phyloP scores from a whole-genome alignment of 495 filamentous ascomycete genomes.

The Aspergillus incahuasiensis region DNA sequence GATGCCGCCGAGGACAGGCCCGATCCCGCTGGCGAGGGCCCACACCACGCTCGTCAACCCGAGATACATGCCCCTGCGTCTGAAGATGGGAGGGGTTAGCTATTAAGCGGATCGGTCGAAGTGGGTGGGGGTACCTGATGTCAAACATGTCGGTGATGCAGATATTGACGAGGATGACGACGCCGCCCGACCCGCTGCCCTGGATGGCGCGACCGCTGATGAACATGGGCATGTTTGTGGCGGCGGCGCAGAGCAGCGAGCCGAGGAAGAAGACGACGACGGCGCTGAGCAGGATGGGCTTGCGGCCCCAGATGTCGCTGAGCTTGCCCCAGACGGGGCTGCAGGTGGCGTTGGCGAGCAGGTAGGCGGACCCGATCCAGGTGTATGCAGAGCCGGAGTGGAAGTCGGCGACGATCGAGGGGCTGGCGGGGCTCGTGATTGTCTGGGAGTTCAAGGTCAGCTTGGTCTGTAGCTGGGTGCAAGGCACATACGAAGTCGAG shows the following conservation, averaged over 20 bases:
- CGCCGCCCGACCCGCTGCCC: slow-evolving; percentile 73
- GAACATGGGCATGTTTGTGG: slow-evolving; percentile 62
- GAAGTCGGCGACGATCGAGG: neutral
- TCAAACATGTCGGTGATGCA: slow-evolving; percentile 67
- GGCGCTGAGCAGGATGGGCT: slow-evolving; percentile 66
- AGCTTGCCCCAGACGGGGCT: slow-evolving; percentile 64
- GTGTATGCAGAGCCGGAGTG: slow-evolving; percentile 47
- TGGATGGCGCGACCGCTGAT: slow-evolving; percentile 72
- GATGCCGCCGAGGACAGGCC: slow-evolving; percentile 69
- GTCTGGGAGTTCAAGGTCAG: too few relatives aligned
- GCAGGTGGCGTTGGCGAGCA: slow-evolving; percentile 60
- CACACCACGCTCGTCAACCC: slow-evolving; percentile 50
- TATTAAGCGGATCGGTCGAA: too few relatives aligned
- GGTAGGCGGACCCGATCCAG: slow-evolving; percentile 50
- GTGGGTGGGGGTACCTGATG: slow-evolving; percentile 47
- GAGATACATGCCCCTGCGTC: too few relatives aligned
- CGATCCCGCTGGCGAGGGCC: slow-evolving; percentile 69
- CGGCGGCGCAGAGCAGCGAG: slow-evolving; percentile 62
- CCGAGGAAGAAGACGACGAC: slow-evolving; percentile 72
- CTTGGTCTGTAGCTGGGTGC: too few relatives aligned
- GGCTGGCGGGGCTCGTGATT: too few relatives aligned
- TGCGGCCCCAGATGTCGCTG: slow-evolving; percentile 79
- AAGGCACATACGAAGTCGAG: too few relatives aligned
- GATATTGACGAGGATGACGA: slow-evolving; percentile 73
- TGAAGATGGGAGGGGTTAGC: too few relatives aligned